phyloP scores from a whole-genome alignment of 139 green algal genomes.

The Chlorokybus atmophyticus region DNA sequence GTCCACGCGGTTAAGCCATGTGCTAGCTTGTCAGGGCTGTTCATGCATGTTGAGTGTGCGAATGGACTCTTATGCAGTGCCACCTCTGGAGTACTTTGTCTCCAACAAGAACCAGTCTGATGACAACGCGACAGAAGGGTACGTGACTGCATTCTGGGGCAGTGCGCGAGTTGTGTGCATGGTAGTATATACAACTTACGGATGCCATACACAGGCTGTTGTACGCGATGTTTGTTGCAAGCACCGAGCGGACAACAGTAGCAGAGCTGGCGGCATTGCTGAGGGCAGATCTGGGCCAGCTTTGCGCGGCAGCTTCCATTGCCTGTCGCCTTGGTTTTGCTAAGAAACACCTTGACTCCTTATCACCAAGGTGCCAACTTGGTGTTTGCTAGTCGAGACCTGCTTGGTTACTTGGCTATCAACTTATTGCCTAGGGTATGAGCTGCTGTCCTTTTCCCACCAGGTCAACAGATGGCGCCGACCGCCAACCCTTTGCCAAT shows the following conservation, averaged over 20 bases:
- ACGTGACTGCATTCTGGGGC: conserved; percentile 23
- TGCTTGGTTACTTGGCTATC: too few relatives aligned
- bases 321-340: conserved; percentile 74
- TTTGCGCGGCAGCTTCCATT: conserved; percentile 57
- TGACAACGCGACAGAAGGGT: conserved; percentile 21
- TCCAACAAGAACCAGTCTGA: conserved; percentile 60
- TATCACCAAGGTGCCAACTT: too few relatives aligned
- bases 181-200: not conserved
- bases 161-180: too few relatives aligned
- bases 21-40: not conserved
- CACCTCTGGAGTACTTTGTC: conserved; percentile 64
- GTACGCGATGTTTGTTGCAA: conserved; percentile 80
- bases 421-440: too few relatives aligned
- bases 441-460: too few relatives aligned
- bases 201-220: conserved; percentile 53
- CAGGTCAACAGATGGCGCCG: too few relatives aligned
- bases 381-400: too few relatives aligned
- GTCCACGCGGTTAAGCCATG: not conserved
- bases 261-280: conserved; percentile 46
- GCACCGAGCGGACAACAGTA: conserved; percentile 59
- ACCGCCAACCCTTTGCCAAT: too few relatives aligned
- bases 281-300: conserved; percentile 32
- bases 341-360: conserved; percentile 25
- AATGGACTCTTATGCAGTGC: conserved; percentile 6
- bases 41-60: not conserved